Evolutionary conservation across 805 yeast species (phyloP).

Genomic region (Schwanniomyces occidentalis): DNA sequence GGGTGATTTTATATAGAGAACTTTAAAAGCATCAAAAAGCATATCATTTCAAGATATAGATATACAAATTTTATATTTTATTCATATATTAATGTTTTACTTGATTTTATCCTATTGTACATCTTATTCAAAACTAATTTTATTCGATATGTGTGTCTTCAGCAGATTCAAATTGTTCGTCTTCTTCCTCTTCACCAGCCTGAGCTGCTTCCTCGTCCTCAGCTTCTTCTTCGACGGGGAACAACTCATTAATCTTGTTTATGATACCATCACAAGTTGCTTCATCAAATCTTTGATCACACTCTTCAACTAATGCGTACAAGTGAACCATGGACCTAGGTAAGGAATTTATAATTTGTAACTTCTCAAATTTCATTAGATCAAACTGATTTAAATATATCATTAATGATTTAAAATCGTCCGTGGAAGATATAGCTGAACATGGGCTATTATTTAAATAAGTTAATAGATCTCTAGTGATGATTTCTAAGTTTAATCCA

Average conservation of each 20-base stretch:
- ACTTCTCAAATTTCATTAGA: conserved; percentile 77
- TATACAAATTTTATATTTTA: too few species aligned
- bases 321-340: conserved; percentile 81
- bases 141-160: conserved; percentile 4
- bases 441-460: conserved; percentile 37
- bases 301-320: conserved; percentile 84
- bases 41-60: too few species aligned
- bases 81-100: background rate
- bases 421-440: conserved; percentile 19
- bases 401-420: conserved; percentile 40
- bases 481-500: conserved; percentile 48
- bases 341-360: conserved; percentile 78
- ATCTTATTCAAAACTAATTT: conserved; percentile 1
- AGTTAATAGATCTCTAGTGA: conserved; percentile 47
- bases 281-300: conserved; percentile 81
- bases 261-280: conserved; percentile 62
- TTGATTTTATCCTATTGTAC: conserved; percentile 6
- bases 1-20: conserved; percentile 21
- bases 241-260: conserved; percentile 51
- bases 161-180: conserved; percentile 13
- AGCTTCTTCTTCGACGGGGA: conserved; percentile 45
- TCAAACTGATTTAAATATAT: conserved; percentile 47
- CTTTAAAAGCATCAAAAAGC: background rate
- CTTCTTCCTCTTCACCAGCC: conserved; percentile 22
- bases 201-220: conserved; percentile 26